Evolutionary conservation across 1,284 basidiomycete species (phyloP), one percentile per base, ranked within the genome.

Genomic region (Hypsizygus ulmarius): DNA sequence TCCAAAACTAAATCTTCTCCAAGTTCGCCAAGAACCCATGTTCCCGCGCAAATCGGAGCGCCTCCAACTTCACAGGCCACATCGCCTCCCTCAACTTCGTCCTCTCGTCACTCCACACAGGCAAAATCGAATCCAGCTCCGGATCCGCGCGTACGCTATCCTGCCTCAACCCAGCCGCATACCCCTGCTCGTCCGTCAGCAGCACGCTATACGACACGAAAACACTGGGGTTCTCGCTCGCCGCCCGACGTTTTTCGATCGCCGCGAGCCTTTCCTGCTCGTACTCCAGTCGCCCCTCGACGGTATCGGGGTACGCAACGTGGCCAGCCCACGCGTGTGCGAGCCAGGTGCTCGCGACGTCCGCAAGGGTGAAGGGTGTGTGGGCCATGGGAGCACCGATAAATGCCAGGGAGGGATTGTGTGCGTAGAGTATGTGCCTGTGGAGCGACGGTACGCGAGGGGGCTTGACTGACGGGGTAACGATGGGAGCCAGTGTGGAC

Each of bases 381-480:
- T 67, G 71, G 6, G 67, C 64, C 37, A 72, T 58, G 5, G 67
- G 48, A 1, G 67, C 60, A 25, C 71, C 72, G 28, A 71, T 63
- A 59, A 78, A 76, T 3, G 70, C 73, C 2, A 78, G 61, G 0
- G 69, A 61, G 1, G 74, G 67, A 44, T 72, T 76, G 39, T 60
- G 56, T 1, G 73, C 70, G 45, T 77, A 75, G 8, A 78, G 46
- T n/a, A 72, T 66, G 38, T 76, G 67, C 10, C 66, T 61, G 52
- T 75, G 68, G 21, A 77, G 64, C 3, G 55, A 64, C 0, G 74
- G 74, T 3, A 78, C 59, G 19, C 72, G 69, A 18, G 54, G 54
- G 10, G 68, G 70, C 9, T 43, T 47, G 14, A 62, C 52, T 14
- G 51, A 49, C 28, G 52, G 54, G 7, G 62, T 55, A 34, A 60